Evolutionary conservation across 768 basidiomycete species (phyloP).

Genomic region (Candolleomyces eurysporus): DNA sequence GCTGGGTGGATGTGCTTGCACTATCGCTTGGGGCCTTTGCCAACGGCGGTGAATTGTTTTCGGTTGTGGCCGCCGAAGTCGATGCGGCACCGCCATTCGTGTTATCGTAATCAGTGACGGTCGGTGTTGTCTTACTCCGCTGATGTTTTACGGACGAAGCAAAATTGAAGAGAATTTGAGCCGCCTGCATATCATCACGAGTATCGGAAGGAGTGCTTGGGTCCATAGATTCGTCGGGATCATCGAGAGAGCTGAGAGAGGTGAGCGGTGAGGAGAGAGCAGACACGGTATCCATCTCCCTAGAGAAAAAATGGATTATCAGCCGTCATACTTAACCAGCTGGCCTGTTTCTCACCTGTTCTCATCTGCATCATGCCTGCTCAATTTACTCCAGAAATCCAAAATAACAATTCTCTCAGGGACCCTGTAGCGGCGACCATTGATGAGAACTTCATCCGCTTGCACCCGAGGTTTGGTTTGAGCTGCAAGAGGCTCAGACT

Average conservation of each 20-base stretch:
- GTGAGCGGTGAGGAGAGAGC: constrained; percentile 70
- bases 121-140: background rate
- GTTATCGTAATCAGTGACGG: background rate
- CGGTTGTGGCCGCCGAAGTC: background rate
- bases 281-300: constrained; percentile 42
- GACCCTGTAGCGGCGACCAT: constrained; percentile 86
- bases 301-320: constrained; percentile 12
- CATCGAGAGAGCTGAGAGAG: constrained; percentile 71
- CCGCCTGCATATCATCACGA: constrained; percentile 53
- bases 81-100: background rate
- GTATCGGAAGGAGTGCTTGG: constrained; percentile 27
- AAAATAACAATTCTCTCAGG: constrained; percentile 90
- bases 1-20: background rate
- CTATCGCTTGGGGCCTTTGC: background rate
- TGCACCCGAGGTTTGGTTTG: constrained; percentile 39
- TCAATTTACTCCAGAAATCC: constrained; percentile 93
- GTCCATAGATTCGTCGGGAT: constrained; percentile 42
- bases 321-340: background rate
- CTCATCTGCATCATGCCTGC: constrained; percentile 36
- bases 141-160: background rate
- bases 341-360: constrained; percentile 36
- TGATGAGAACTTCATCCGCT: constrained; percentile 83
- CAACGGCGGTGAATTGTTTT: background rate
- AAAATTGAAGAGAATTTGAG: constrained; percentile 33
- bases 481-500: constrained; percentile 52